A percentile compares a stretch with the other conserved stretches of the same genome.
These are phyloP conservation scores for Torulaspora maleeae DNA, from an alignment of 805 yeast genomes.

Conservation along the genomic window DNA sequence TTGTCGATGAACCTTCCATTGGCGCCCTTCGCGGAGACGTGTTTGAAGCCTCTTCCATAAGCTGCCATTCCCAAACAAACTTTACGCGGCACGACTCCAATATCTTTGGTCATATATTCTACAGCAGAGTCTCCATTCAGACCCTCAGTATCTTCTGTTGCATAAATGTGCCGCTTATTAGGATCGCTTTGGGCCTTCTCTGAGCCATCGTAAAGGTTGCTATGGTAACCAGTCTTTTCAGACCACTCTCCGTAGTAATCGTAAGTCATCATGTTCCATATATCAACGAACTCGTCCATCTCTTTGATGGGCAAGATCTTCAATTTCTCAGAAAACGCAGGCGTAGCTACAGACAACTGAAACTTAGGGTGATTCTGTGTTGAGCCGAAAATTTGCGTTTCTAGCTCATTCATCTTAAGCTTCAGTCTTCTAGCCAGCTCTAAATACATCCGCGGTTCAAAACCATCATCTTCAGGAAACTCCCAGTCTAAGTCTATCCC, in stretches of 20 bases:
- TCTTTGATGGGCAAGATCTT: conserved; percentile 41
- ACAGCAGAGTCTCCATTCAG: conserved; percentile 50
- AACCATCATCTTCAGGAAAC: conserved; percentile 50
- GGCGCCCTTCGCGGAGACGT: conserved; percentile 36
- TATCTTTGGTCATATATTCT: conserved; percentile 38
- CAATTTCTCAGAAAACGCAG: conserved; percentile 53
- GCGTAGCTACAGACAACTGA: conserved; percentile 68
- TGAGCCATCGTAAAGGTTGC: conserved; percentile 49
- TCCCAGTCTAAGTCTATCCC: conserved; percentile 97
- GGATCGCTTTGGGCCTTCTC: background rate
- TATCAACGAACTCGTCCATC: conserved; percentile 56
- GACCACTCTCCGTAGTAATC: conserved; percentile 85
- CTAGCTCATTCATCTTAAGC: conserved; percentile 38
- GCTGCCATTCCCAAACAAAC: conserved; percentile 81
- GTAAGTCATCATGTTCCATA: conserved; percentile 89
- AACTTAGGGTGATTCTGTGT: conserved; percentile 29
- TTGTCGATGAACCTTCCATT: conserved; percentile 32
- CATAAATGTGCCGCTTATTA: conserved; percentile 12
- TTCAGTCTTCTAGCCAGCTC: conserved; percentile 42
- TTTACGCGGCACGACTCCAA: conserved; percentile 44
- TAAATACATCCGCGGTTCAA: conserved; percentile 45
- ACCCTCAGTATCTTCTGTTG: conserved; percentile 33
- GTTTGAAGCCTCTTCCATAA: conserved; percentile 61
- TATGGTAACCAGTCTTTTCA: conserved; percentile 54
- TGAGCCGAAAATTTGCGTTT: conserved; percentile 24